Conservation (phyloP, 768 basidiomycete species). For the Pleurotus pulmonarius region DNA sequence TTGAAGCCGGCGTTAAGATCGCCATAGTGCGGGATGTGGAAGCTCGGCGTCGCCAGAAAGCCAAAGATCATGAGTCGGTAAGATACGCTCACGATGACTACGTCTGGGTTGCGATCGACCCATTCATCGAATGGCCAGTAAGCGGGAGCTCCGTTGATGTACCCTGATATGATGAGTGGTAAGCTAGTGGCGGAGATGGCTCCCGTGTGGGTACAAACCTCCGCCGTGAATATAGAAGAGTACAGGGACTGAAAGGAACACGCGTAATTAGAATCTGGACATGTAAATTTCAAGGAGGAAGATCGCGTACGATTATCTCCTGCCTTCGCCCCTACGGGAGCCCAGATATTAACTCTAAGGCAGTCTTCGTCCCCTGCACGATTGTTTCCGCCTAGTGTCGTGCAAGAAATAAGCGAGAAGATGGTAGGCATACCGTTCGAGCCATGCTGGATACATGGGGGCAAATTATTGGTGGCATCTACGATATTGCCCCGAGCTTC, state of each 20-base stretch:
- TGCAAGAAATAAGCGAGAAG: not conserved
- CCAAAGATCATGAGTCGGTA: slow-evolving; percentile 26
- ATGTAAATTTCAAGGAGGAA: too few relatives aligned
- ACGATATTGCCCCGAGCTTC: slow-evolving; percentile 35
- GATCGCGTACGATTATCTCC: slow-evolving; percentile 41
- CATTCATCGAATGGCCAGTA: slow-evolving; percentile 67
- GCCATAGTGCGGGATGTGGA: not conserved
- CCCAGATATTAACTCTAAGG: slow-evolving; percentile 60
- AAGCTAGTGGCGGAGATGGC: not conserved
- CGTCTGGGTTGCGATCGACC: slow-evolving; percentile 40
- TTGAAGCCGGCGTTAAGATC: slow-evolving; percentile 2
- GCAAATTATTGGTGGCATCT: slow-evolving; percentile 40
- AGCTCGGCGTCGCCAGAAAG: slow-evolving; percentile 38
- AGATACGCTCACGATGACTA: not conserved
- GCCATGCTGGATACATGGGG: not conserved
- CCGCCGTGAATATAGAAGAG: slow-evolving; percentile 49
- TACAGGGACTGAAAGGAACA: slow-evolving; percentile 32
- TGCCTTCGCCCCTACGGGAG: slow-evolving; percentile 43
- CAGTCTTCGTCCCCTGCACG: slow-evolving; percentile 67
- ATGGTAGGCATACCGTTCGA: not conserved
- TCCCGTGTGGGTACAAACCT: slow-evolving; percentile 19
- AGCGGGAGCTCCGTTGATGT: slow-evolving; percentile 53
- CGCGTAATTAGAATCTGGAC: too few relatives aligned
- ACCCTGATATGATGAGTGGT: slow-evolving; percentile 29
- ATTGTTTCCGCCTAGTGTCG: slow-evolving; percentile 47